A percentile compares a stretch with the other conserved stretches of the same genome.
These are phyloP conservation scores for Pseudomonodictys pantanalensis DNA, from an alignment of 495 filamentous ascomycete species.

Conservation along the genomic window DNA sequence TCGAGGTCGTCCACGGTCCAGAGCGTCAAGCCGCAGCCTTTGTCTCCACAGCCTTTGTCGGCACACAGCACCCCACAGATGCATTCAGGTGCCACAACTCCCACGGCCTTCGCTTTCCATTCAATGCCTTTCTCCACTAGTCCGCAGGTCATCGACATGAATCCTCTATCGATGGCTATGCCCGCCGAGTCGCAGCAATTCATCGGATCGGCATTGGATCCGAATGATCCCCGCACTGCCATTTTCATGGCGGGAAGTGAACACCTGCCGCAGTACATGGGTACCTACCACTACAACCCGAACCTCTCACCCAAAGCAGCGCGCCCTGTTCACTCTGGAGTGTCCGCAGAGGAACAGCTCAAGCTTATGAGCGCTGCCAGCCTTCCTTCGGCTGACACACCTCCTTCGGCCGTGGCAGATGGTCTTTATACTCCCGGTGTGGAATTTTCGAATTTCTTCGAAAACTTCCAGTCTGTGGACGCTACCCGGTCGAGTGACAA, in stretches of 20 bases:
- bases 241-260: conserved; percentile 49
- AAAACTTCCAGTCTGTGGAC: too few species aligned
- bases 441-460: too few species aligned
- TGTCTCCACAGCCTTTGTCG: neutral
- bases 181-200: conserved; percentile 52
- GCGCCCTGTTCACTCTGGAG: neutral
- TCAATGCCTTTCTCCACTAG: neutral
- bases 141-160: conserved; percentile 27
- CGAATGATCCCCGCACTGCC: conserved; percentile 43
- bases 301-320: conserved; percentile 24
- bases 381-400: too few species aligned
- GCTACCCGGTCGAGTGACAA: too few species aligned
- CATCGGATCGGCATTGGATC: conserved; percentile 45
- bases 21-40: conserved; percentile 1
- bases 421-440: too few species aligned
- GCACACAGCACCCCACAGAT: conserved; percentile 21
- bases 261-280: conserved; percentile 20
- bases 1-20: conserved; percentile 12
- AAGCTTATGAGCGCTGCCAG: too few species aligned
- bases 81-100: neutral
- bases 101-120: conserved; percentile 20
- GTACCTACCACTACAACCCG: conserved; percentile 43
- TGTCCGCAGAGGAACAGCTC: neutral
- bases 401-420: too few species aligned
- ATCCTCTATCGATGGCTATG: conserved; percentile 46